phyloP scores from a whole-genome alignment of 2,329 filamentous ascomycete genomes.

The Neofusicoccum ribis region DNA sequence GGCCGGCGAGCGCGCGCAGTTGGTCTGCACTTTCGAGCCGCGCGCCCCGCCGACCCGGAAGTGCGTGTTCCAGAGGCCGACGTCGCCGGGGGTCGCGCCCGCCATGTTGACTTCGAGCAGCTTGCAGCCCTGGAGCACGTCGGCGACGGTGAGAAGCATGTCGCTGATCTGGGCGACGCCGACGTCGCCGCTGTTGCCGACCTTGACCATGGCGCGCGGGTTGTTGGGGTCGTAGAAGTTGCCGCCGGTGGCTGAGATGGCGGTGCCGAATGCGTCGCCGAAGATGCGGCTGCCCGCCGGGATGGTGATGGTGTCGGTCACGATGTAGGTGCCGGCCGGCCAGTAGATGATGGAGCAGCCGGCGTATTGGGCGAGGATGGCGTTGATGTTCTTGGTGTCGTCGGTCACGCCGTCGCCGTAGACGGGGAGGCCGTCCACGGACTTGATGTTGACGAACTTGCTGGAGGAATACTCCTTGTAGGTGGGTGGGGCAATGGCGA shows the following conservation, averaged over 20 bases:
- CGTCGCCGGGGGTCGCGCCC: constrained; percentile 46
- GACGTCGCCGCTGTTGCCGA: constrained; percentile 24
- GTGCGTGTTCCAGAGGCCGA: constrained; percentile 43
- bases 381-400: constrained; percentile 20
- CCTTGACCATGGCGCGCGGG: constrained; percentile 24
- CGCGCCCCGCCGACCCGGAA: constrained; percentile 38
- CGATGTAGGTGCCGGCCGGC: constrained; percentile 25
- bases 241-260: constrained; percentile 23
- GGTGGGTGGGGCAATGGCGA: constrained; percentile 15
- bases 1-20: constrained; percentile 34
- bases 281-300: constrained; percentile 23
- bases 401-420: constrained; percentile 15
- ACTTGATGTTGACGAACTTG: constrained; percentile 20
- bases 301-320: constrained; percentile 24
- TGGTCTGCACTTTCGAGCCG: constrained; percentile 28
- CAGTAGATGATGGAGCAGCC: constrained; percentile 22
- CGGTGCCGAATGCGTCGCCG: constrained; percentile 24
- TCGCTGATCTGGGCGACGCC: constrained; percentile 26
- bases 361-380: constrained; percentile 13
- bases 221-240: constrained; percentile 24
- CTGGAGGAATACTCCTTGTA: constrained; percentile 11
- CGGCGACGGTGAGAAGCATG: constrained; percentile 25
- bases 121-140: constrained; percentile 16
- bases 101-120: constrained; percentile 51
- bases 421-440: not conserved